Base-by-base conservation (phyloP, 805 yeast species). In the Yarrowia sp. region DNA sequence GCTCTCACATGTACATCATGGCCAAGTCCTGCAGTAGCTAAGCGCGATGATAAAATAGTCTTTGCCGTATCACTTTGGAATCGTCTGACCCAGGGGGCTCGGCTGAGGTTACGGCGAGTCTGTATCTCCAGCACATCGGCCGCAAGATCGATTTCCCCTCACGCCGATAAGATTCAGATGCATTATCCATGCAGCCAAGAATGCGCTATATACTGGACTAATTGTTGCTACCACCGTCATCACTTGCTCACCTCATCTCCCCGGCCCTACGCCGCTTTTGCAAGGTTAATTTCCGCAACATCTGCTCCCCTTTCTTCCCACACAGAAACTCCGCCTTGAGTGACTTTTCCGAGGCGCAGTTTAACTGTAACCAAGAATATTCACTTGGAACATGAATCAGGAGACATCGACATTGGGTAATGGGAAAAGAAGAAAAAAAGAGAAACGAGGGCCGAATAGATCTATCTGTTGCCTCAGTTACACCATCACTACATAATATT, bases 291-390 rank as follows among this genome's bases (percentile, higher is more conserved):
- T 45, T 10, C 49, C 14, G 26, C 49, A 45, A 16, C 11, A 19
- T 26, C 49, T 19, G 32, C 49, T 14, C 14, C 15, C 4, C 35
- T 22, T 2, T 46, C 49, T 45, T 5, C 11, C 26, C 2, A 0
- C 7, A 26, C 4, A 26, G 32, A 26, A 26, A 19, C 55, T 50
- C 40, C 40, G 55, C 55, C 55, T 50, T 50, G 55, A 50, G 55
- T 50, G 55, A 50, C 55, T 50, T 50, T 50, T 35, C 40, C 38
- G 16, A 50, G 55, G 55, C 55, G 55, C 55, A 50, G 55, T 50
- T 50, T 50, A 50, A 50, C 55, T 50, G 22, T 50, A 50, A 15
- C 35, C 11, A 26, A 14, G 32, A 26, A 26, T 26, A 48, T 8
- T 48, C 36, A 48, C 16, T 15, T 9, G 9, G 22, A 11, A 4